Percentiles rank a stretch among this genome's conserved stretches.
These are phyloP conservation scores for Ramalina intermedia DNA, from an alignment of 495 filamentous ascomycete species.

Conservation along the genomic window DNA sequence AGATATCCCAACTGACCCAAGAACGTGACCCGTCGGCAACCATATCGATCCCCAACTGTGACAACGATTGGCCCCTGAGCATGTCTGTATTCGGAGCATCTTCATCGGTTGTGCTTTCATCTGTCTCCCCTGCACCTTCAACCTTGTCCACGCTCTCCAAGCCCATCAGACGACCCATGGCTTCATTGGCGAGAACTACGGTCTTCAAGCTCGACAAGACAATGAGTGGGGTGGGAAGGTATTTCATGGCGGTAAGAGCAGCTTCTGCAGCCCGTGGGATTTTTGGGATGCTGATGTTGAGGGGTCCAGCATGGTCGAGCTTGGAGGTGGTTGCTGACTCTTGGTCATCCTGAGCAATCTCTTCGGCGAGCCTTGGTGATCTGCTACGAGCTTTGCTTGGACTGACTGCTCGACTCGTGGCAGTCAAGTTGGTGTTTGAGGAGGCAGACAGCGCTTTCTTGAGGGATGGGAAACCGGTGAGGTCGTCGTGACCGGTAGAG, in stretches of 20 bases:
- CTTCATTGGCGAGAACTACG: slow-evolving; percentile 54
- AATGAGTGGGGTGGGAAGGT: slow-evolving; percentile 51
- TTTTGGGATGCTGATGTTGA: slow-evolving; percentile 10
- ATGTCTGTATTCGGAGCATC: slow-evolving; percentile 24
- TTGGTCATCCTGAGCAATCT: background rate
- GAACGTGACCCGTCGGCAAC: slow-evolving; percentile 35
- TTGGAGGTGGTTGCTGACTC: background rate
- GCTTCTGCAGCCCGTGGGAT: slow-evolving; percentile 16
- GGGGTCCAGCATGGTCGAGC: background rate
- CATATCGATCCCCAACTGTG: slow-evolving; percentile 47
- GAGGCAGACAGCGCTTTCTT: slow-evolving; percentile 1
- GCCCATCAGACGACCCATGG: slow-evolving; percentile 49
- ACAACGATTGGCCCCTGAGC: slow-evolving; percentile 41
- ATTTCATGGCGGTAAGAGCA: slow-evolving; percentile 51
- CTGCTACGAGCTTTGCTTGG: background rate
- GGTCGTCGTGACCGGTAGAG: background rate
- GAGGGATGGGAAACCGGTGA: background rate
- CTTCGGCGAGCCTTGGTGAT: background rate
- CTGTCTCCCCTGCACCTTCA: slow-evolving; percentile 9
- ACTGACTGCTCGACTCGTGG: background rate
- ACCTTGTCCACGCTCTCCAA: slow-evolving; percentile 23
- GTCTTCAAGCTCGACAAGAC: slow-evolving; percentile 48
- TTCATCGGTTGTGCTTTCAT: slow-evolving; percentile 3
- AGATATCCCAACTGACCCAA: slow-evolving; percentile 29
- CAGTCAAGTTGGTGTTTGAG: background rate